Percentiles rank a stretch among this genome's conserved stretches.
Conservation (phyloP, 805 yeast genomes). For the Lachancea meyersii region DNA sequence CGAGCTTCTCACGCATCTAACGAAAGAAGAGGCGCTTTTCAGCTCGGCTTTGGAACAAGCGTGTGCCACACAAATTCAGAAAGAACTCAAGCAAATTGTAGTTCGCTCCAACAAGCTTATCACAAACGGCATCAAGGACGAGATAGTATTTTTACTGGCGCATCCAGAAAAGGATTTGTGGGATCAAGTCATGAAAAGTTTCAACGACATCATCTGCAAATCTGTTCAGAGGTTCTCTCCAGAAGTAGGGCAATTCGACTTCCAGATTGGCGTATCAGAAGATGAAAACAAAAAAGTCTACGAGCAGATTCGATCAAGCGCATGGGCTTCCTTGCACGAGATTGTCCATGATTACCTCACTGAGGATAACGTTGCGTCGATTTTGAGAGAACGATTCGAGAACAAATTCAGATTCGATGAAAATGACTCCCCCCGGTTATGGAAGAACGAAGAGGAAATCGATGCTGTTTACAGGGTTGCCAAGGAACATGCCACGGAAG, state of each 20-base stretch:
- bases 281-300: conserved; percentile 39
- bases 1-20: conserved; percentile 23
- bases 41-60: conserved; percentile 26
- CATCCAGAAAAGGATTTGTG: conserved; percentile 50
- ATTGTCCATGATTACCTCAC: conserved; percentile 55
- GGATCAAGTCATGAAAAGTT: conserved; percentile 49
- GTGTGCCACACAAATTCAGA: conserved; percentile 31
- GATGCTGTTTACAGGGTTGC: conserved; percentile 60
- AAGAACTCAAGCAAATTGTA: conserved; percentile 40
- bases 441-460: conserved; percentile 69
- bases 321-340: conserved; percentile 62
- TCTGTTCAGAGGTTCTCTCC: conserved; percentile 30
- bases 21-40: conserved; percentile 17
- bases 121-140: conserved; percentile 42
- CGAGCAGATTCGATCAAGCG: conserved; percentile 41
- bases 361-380: conserved; percentile 57
- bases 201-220: conserved; percentile 33
- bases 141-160: conserved; percentile 42
- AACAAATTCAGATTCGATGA: conserved; percentile 76
- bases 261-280: conserved; percentile 53
- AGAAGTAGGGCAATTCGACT: conserved; percentile 39
- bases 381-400: conserved; percentile 77
- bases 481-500: conserved; percentile 46
- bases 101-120: conserved; percentile 43
- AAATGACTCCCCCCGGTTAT: conserved; percentile 73